phyloP scores from a whole-genome alignment of 2,329 filamentous ascomycete genomes.

The Moelleriella libera region DNA sequence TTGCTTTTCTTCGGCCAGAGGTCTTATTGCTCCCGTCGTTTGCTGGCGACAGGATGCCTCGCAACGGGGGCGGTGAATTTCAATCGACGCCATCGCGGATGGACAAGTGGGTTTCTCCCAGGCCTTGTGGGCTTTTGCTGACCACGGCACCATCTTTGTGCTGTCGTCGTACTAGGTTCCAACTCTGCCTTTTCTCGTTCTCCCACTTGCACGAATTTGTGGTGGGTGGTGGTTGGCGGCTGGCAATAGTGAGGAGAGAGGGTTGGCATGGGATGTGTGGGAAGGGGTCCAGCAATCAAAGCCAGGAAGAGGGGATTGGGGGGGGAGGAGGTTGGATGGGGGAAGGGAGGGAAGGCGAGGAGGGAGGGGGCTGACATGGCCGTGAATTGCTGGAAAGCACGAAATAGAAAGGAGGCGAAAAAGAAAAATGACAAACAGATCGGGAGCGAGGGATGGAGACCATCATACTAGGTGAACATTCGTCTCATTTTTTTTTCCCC shows the following conservation, averaged over 20 bases:
- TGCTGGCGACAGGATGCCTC: too few species aligned
- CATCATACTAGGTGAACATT: too few species aligned
- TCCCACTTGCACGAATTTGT: neutral
- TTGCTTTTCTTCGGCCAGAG: neutral
- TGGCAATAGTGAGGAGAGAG: conserved; percentile 1
- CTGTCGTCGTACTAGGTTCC: neutral
- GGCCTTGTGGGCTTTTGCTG: neutral
- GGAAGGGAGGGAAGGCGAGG: neutral
- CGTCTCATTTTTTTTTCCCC: too few species aligned
- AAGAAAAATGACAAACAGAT: neutral
- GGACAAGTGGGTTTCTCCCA: neutral
- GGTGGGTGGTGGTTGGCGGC: neutral
- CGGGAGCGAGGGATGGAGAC: too few species aligned
- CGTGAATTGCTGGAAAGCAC: neutral
- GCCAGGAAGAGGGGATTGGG: too few species aligned
- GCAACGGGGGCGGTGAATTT: neutral
- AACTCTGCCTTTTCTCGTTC: neutral
- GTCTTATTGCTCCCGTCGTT: neutral
- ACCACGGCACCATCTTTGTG: neutral
- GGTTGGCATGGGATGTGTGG: neutral
- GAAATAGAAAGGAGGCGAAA: neutral
- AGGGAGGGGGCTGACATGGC: neutral
- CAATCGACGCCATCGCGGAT: neutral
- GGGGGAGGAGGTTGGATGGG: neutral
- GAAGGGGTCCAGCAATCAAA: neutral